Conservation (phyloP, 192 early-diverging fungal genomes). For the Coemansia sp. region DNA sequence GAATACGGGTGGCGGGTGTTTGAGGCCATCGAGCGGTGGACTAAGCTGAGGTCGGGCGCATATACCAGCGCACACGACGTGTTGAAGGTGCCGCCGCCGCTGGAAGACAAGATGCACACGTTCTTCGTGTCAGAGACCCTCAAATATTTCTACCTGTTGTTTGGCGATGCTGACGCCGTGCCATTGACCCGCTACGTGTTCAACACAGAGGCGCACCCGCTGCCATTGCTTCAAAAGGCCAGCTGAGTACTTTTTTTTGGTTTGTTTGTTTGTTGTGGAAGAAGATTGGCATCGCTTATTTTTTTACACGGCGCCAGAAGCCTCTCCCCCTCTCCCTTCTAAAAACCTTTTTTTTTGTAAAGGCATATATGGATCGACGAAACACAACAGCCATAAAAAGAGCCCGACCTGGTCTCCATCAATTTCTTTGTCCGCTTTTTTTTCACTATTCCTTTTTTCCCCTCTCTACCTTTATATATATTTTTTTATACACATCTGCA, state of each 20-base stretch:
- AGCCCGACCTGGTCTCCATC: not conserved
- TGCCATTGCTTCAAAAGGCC: conserved; percentile 36
- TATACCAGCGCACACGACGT: conserved; percentile 57
- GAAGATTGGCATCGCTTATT: not conserved
- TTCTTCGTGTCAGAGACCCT: conserved; percentile 94
- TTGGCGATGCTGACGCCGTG: conserved; percentile 62
- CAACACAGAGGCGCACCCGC: conserved; percentile 93
- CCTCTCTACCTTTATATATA: not conserved
- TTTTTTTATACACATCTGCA: not conserved
- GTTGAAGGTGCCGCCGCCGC: conserved; percentile 22
- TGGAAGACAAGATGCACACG: conserved; percentile 54
- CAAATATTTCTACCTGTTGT: conserved; percentile 92
- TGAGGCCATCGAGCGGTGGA: conserved; percentile 76
- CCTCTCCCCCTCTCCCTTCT: no score
- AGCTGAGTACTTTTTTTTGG: not conserved
- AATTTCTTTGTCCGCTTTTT: not conserved
- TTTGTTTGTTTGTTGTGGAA: not conserved
- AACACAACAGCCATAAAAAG: not conserved
- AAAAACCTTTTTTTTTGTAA: no score
- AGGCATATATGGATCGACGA: not conserved
- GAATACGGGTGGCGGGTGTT: conserved; percentile 82
- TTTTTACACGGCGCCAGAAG: not conserved
- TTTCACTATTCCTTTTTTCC: not conserved
- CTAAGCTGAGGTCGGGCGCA: conserved; percentile 58
- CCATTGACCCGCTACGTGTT: conserved; percentile 84